Conservation (phyloP, 495 filamentous ascomycete species). For the Aspergillus affinis region DNA sequence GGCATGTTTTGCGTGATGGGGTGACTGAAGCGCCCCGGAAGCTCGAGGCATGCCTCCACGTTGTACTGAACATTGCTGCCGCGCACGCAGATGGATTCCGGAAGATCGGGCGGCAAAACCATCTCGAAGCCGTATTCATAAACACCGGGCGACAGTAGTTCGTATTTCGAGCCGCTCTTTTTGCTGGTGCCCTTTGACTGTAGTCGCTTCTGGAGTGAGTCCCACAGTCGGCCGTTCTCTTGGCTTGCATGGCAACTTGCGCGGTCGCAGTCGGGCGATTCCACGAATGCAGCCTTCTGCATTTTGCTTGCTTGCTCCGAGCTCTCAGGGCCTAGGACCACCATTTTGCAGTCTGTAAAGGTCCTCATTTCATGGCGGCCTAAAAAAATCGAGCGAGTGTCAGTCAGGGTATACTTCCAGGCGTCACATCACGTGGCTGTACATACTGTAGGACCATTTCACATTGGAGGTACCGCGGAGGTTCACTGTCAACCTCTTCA, state of each 20-base stretch:
- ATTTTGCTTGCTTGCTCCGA: not conserved
- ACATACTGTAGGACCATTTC: conserved; percentile 15
- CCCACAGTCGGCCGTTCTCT: conserved; percentile 7
- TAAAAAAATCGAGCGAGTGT: not conserved
- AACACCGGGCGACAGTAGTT: conserved; percentile 9
- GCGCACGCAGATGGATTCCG: conserved; percentile 13
- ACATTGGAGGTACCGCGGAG: conserved; percentile 13
- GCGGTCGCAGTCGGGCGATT: not conserved
- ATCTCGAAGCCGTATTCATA: conserved; percentile 18
- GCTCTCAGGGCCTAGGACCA: conserved; percentile 5
- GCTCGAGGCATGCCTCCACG: conserved; percentile 12
- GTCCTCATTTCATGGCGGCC: conserved; percentile 8
- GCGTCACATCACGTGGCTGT: not conserved
- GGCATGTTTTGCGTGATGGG: conserved; percentile 15
- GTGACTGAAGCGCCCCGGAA: conserved; percentile 12
- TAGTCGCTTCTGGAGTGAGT: conserved; percentile 3
- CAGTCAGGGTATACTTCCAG: not conserved
- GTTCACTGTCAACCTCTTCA: conserved; percentile 15
- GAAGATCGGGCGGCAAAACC: conserved; percentile 13
- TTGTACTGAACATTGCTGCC: conserved; percentile 13
- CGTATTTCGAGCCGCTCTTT: not conserved
- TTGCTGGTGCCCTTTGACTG: not conserved
- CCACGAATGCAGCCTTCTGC: not conserved
- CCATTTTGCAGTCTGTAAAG: conserved; percentile 13
- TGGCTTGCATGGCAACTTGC: not conserved